A percentile compares a stretch with the other conserved stretches of the same genome.
phyloP scores from a whole-genome alignment of 371 early-diverging fungal species.

The Saksenaea oblongispora region DNA sequence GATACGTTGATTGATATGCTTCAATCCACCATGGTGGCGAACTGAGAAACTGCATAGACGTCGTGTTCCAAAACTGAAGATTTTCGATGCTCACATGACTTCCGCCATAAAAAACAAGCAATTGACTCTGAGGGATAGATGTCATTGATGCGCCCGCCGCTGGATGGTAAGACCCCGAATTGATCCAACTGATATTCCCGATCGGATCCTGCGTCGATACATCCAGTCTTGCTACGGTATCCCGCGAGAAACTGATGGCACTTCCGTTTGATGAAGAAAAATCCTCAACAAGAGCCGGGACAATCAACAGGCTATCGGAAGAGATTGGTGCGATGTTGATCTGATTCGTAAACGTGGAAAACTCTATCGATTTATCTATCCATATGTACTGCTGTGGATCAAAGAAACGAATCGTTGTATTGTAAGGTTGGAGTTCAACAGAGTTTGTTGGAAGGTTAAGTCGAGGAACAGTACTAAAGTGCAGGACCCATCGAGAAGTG shows the following conservation, averaged over 20 bases:
- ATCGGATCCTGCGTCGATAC: background rate
- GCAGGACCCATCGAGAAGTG: conserved; percentile 14
- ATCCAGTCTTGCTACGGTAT: conserved; percentile 6
- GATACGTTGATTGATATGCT: background rate
- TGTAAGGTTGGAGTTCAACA: background rate
- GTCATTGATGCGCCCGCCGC: conserved; percentile 11
- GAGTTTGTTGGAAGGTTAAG: background rate
- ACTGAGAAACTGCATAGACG: background rate
- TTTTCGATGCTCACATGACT: conserved; percentile 9
- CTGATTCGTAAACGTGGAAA: conserved; percentile 3
- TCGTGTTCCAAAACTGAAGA: conserved; percentile 14
- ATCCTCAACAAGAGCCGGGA: background rate
- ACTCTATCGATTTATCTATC: conserved; percentile 7
- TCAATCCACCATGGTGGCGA: conserved; percentile 11
- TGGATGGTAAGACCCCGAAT: conserved; percentile 9
- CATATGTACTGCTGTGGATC: conserved; percentile 12
- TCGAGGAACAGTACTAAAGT: conserved; percentile 1
- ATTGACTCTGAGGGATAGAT: background rate
- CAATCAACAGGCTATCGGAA: background rate
- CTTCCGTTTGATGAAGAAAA: background rate
- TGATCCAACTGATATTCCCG: conserved; percentile 3
- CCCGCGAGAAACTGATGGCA: background rate
- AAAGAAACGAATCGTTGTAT: conserved; percentile 15
- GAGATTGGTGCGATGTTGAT: background rate
- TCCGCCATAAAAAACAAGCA: conserved; percentile 19